A percentile compares a stretch with the other conserved stretches of the same genome.
Evolutionary conservation across 2,329 filamentous ascomycete genomes (phyloP).

Genomic region (Neurospora sp.): DNA sequence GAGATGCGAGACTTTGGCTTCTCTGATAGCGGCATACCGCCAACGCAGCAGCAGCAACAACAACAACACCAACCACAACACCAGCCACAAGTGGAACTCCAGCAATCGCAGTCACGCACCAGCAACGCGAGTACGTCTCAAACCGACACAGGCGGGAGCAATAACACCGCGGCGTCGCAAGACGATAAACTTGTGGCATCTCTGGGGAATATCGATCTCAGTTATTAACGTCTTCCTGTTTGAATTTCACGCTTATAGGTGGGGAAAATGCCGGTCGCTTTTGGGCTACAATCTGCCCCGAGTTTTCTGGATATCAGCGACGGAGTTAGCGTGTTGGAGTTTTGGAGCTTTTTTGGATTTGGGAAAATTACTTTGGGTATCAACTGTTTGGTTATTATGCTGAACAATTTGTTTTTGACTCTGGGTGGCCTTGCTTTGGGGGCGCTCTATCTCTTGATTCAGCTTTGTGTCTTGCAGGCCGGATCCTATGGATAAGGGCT

Average conservation of each 20-base stretch:
- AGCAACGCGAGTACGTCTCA: slow-evolving; percentile 33
- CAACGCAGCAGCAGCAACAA: slow-evolving; percentile 31
- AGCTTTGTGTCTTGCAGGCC: not conserved
- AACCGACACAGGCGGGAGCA: slow-evolving; percentile 20
- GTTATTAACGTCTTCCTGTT: slow-evolving; percentile 36
- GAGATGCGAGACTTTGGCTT: slow-evolving; percentile 53
- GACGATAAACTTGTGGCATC: slow-evolving; percentile 44
- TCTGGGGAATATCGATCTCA: slow-evolving; percentile 52
- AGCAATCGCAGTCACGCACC: slow-evolving; percentile 36
- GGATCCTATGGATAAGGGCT: not conserved
- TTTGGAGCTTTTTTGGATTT: slow-evolving; percentile 13
- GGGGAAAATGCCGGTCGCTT: slow-evolving; percentile 5
- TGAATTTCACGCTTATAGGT: slow-evolving; percentile 8
- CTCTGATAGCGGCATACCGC: slow-evolving; percentile 44
- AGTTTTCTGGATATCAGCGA: slow-evolving; percentile 21
- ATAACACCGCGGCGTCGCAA: slow-evolving; percentile 25
- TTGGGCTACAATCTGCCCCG: slow-evolving; percentile 8
- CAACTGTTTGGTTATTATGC: slow-evolving; percentile 1
- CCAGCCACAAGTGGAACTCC: slow-evolving; percentile 36
- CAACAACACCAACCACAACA: slow-evolving; percentile 35
- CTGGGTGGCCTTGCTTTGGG: not conserved
- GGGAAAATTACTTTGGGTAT: slow-evolving; percentile 10
- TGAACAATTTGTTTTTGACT: not conserved
- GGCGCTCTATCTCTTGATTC: not conserved
- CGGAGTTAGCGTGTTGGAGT: slow-evolving; percentile 25